Base-by-base conservation (phyloP, 495 filamentous ascomycete genomes). In the Hypomontagnella monticulosa region DNA sequence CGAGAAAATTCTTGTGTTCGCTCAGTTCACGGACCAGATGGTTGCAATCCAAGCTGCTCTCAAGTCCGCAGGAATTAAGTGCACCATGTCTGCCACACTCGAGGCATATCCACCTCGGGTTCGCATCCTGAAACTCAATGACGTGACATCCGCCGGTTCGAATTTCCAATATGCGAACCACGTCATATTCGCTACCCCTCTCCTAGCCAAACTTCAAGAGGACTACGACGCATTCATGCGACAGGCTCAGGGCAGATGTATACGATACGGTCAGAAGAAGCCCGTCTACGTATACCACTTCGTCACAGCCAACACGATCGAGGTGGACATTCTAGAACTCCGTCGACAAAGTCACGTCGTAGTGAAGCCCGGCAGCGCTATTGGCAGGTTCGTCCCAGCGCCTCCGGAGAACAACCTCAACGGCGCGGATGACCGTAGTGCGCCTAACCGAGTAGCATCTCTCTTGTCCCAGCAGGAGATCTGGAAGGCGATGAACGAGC, bases 141-240 rank as follows among this genome's bases (percentile, higher is more conserved):
- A 81, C 56, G 85, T 84, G n/a, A 80, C 83, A 49, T 85, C 91
- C 14, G 85, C 91, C 7, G 92, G 92, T 27, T 73, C 84, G 15
- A 96, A 96, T 68, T 76, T 95, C 2, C 87, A 88, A 46, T 82
- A 83, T 37, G 90, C 91, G 0, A 93, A 91, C 56, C 92, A 95
- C 61, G 79, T 93, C 32, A 83, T 96, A 48, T 94, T 96, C 71
- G 74, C 89, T 9, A 83, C 82, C 0, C 91, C 92, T 1, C 76
- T 88, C 2, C 75, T 83, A 0, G 64, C 77, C 4, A 51, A 30
- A 7, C 79, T 83, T 1, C 81, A 89, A 47, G 77, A 86, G 23
- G 76, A 83, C 10, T 93, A 88, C 62, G 77, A 87, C 1, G 77
- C 82, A 2, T 76, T 75, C 3, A 88, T 90, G 79, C 85, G 78